Evolutionary conservation across 345 rosid species (phyloP).

Genomic region (Eucalyptus leucophloia): DNA sequence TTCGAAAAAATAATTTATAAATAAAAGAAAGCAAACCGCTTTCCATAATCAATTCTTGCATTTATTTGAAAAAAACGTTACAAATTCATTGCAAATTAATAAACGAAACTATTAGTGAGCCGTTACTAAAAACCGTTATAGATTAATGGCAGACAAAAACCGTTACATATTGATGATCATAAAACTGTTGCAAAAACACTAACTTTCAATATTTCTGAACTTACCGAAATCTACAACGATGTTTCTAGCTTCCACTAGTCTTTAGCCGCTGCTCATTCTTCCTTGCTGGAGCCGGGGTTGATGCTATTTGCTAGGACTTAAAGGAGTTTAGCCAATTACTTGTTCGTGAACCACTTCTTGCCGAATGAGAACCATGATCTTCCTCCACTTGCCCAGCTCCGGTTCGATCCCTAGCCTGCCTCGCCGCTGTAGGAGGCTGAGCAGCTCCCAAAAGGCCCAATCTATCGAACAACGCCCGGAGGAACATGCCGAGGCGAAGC

Average conservation of each 20-base stretch:
- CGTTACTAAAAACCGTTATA: not conserved
- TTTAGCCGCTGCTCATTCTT: not conserved
- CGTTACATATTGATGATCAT: not conserved
- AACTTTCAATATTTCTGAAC: not conserved
- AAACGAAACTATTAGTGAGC: rapidly evolving
- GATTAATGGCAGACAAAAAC: not conserved
- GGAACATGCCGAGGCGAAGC: not conserved
- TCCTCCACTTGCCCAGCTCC: not conserved
- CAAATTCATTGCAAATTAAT: not conserved
- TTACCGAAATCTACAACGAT: not conserved
- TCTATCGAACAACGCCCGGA: not conserved
- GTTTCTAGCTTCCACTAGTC: not conserved
- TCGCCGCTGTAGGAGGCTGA: not conserved
- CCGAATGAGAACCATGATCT: not conserved
- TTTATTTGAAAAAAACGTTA: not conserved
- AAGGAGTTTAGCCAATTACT: not conserved
- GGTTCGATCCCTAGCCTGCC: rapidly evolving
- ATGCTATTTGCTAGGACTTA: not conserved
- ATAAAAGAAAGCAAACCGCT: not conserved
- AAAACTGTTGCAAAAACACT: no score
- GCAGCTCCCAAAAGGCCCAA: not conserved
- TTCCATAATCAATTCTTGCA: no score
- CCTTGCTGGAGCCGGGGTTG: not conserved
- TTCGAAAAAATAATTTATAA: rapidly evolving
- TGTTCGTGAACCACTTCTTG: not conserved